A percentile compares a stretch with the other conserved stretches of the same genome.
phyloP scores from a whole-genome alignment of 2,329 filamentous ascomycete species.

The Fusarium penzigii region DNA sequence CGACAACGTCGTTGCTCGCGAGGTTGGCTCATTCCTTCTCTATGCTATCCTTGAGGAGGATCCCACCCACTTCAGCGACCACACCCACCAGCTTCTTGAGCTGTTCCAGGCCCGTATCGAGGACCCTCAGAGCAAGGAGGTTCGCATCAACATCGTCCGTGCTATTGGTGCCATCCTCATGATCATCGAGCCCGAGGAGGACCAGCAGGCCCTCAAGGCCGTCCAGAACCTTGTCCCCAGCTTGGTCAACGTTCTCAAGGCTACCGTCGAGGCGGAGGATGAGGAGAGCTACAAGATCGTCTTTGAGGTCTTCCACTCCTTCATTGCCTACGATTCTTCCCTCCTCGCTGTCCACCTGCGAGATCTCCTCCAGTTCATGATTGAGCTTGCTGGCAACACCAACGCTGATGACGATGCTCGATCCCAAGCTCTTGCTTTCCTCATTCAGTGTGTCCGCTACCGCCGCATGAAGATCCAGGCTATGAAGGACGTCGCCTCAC shows the following conservation, averaged over 20 bases:
- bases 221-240: constrained; percentile 81
- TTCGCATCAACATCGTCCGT: constrained; percentile 91
- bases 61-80: constrained; percentile 80
- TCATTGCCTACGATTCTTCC: constrained; percentile 85
- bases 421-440: constrained; percentile 87
- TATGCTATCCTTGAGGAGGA: constrained; percentile 89
- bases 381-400: constrained; percentile 77
- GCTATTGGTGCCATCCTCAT: constrained; percentile 86
- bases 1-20: constrained; percentile 74
- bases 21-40: constrained; percentile 90
- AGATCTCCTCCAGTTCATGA: constrained; percentile 91
- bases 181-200: constrained; percentile 85
- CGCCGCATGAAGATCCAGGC: constrained; percentile 94
- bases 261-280: constrained; percentile 74
- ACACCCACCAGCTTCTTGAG: constrained; percentile 75
- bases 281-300: constrained; percentile 87
- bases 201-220: constrained; percentile 68
- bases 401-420: constrained; percentile 81
- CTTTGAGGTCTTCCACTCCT: constrained; percentile 96
- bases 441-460: constrained; percentile 89
- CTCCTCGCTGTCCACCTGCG: constrained; percentile 84
- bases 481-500: constrained; percentile 78
- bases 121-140: constrained; percentile 87
- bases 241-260: constrained; percentile 89
- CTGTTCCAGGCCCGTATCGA: constrained; percentile 86